Evolutionary conservation across 192 early-diverging fungal genomes (phyloP).

Genomic region (Dimargaris cristalligena): DNA sequence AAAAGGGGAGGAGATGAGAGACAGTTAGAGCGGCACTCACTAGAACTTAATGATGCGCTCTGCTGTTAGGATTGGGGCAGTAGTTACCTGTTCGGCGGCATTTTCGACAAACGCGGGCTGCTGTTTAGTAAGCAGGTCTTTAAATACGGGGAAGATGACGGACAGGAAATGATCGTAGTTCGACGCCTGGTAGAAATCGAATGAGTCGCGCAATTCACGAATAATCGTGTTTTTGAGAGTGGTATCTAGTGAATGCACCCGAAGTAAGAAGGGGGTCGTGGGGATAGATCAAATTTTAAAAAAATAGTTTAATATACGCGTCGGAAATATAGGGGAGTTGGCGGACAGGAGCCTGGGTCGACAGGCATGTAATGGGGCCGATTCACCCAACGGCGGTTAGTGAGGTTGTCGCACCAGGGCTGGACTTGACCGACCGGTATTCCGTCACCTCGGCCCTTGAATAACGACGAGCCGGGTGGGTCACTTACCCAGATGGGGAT

Average conservation of each 20-base stretch:
- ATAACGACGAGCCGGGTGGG: too few species aligned
- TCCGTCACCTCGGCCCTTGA: too few species aligned
- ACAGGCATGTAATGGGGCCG: slow-evolving; percentile 3
- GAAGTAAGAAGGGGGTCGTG: not conserved
- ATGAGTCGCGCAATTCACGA: slow-evolving; percentile 72
- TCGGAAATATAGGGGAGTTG: not conserved
- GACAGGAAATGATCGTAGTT: slow-evolving; percentile 68
- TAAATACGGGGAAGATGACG: slow-evolving; percentile 69
- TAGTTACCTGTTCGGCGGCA: slow-evolving; percentile 66
- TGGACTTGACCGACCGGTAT: not conserved
- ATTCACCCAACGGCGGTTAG: slow-evolving; percentile 1
- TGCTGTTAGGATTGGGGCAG: too few species aligned
- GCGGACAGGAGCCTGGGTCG: not conserved
- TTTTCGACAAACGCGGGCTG: slow-evolving; percentile 57
- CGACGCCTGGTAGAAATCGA: slow-evolving; percentile 73
- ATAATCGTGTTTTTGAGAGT: slow-evolving; percentile 66
- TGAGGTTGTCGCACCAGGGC: not conserved
- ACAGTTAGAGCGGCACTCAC: too few species aligned
- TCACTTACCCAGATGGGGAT: slow-evolving; percentile 15
- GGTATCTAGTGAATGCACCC: slow-evolving; percentile 20
- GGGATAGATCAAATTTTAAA: slow-evolving; percentile 1
- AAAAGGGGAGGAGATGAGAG: too few species aligned
- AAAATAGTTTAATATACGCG: not conserved
- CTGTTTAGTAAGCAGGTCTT: slow-evolving; percentile 49
- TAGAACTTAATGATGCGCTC: too few species aligned